Percentiles rank a stretch among this genome's conserved stretches.
phyloP scores from a whole-genome alignment of 2,329 filamentous ascomycete genomes.

The Colletotrichum gigasporum region DNA sequence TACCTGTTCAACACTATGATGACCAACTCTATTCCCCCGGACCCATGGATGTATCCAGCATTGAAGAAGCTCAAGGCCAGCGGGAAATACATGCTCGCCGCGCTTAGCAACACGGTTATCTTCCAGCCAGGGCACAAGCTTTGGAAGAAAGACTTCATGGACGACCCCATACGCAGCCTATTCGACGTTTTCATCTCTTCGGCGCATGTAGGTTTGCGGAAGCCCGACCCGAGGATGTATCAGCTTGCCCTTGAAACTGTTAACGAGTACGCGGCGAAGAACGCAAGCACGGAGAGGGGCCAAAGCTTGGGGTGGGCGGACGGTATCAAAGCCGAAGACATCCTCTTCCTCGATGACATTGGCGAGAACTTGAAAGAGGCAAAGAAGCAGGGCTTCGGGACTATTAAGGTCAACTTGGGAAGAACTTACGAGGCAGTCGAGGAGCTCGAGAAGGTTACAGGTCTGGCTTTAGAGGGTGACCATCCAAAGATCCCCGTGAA shows the following conservation, averaged over 20 bases:
- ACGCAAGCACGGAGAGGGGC: slow-evolving; percentile 51
- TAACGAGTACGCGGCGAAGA: slow-evolving; percentile 67
- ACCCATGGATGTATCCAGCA: slow-evolving; percentile 91
- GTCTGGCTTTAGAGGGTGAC: slow-evolving; percentile 67
- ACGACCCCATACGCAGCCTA: slow-evolving; percentile 67
- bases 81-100: slow-evolving; percentile 77
- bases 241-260: slow-evolving; percentile 74
- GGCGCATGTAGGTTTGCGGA: slow-evolving; percentile 87
- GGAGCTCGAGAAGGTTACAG: slow-evolving; percentile 80
- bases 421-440: slow-evolving; percentile 82
- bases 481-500: slow-evolving; percentile 61
- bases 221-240: slow-evolving; percentile 88
- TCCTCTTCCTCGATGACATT: slow-evolving; percentile 94
- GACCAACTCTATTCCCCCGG: slow-evolving; percentile 72
- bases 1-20: slow-evolving; percentile 94
- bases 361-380: slow-evolving; percentile 90
- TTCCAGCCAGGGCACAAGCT: slow-evolving; percentile 81
- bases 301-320: slow-evolving; percentile 54
- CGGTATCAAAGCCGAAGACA: slow-evolving; percentile 69
- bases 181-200: slow-evolving; percentile 92
- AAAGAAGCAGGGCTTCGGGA: slow-evolving; percentile 77
- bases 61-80: slow-evolving; percentile 73
- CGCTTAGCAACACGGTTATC: slow-evolving; percentile 88
- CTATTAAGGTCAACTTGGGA: slow-evolving; percentile 86
- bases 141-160: slow-evolving; percentile 60